phyloP scores from a whole-genome alignment of 768 basidiomycete species.

The Leucosporidium yakuticum region DNA sequence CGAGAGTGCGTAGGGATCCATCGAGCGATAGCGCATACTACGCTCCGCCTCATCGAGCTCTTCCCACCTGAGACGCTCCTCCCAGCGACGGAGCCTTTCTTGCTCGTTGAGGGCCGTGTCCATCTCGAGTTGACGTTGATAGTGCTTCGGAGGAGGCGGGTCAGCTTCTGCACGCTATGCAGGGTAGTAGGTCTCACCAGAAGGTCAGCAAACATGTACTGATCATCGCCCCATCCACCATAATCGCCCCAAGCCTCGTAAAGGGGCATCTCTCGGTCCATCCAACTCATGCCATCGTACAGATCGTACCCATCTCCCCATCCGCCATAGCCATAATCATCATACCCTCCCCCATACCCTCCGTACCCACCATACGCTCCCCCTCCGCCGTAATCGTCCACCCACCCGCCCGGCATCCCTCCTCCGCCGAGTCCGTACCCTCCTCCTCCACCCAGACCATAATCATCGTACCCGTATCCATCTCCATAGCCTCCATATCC shows the following conservation, averaged over 20 bases:
- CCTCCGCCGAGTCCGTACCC: neutral
- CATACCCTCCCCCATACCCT: neutral
- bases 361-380: neutral
- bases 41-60: slow-evolving; percentile 12
- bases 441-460: neutral
- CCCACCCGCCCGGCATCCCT: neutral
- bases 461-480: neutral
- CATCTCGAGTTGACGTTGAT: slow-evolving; percentile 23
- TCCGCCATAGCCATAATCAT: too few species aligned
- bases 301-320: neutral
- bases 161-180: neutral
- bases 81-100: slow-evolving; percentile 21
- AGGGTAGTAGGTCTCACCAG: slow-evolving; percentile 4
- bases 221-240: neutral
- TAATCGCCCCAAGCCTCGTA: neutral
- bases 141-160: slow-evolving; percentile 1
- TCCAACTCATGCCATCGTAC: neutral
- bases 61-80: slow-evolving; percentile 23
- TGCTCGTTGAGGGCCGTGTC: slow-evolving; percentile 8
- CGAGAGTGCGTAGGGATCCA: neutral
- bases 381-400: neutral
- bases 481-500: neutral
- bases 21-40: neutral
- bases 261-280: neutral
- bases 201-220: slow-evolving; percentile 23